A percentile compares a stretch with the other conserved stretches of the same genome.
Conservation (phyloP, 345 rosid species). For the Salix purpurea region DNA sequence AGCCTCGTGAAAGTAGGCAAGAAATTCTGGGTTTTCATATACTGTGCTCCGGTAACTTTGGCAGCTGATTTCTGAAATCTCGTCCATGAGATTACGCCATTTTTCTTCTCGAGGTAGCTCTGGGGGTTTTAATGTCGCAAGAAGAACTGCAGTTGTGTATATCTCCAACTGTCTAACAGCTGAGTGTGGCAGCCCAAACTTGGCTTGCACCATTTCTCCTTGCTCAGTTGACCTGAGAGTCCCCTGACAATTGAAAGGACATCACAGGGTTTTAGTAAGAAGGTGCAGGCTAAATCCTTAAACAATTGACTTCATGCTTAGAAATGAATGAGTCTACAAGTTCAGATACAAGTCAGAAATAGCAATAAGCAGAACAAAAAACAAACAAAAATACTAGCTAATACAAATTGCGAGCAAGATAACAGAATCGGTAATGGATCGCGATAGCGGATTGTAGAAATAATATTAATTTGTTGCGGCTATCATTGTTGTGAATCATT, state of each 20-base stretch:
- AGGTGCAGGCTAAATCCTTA: background rate
- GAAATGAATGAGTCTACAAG: background rate
- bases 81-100: slow-evolving; percentile 95
- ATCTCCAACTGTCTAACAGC: slow-evolving; percentile 93
- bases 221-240: slow-evolving; percentile 94
- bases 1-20: slow-evolving; percentile 90
- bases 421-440: no score
- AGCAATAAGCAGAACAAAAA: background rate
- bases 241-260: slow-evolving; percentile 46
- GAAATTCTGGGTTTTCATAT: slow-evolving; percentile 85
- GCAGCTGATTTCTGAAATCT: slow-evolving; percentile 79
- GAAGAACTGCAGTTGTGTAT: slow-evolving; percentile 93
- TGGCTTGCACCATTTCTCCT: slow-evolving; percentile 99
- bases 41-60: slow-evolving; percentile 68
- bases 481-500: no score
- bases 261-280: background rate
- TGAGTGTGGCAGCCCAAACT: slow-evolving; percentile 87
- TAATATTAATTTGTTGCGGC: no score
- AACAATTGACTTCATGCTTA: background rate
- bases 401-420: no score
- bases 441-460: no score
- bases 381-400: no score
- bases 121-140: slow-evolving; percentile 83
- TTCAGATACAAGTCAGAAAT: background rate
- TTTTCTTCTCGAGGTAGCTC: slow-evolving; percentile 83